Evolutionary conservation across 495 filamentous ascomycete genomes (phyloP), one percentile per base, ranked within the genome.

Genomic region (Amorphotheca resinae): DNA sequence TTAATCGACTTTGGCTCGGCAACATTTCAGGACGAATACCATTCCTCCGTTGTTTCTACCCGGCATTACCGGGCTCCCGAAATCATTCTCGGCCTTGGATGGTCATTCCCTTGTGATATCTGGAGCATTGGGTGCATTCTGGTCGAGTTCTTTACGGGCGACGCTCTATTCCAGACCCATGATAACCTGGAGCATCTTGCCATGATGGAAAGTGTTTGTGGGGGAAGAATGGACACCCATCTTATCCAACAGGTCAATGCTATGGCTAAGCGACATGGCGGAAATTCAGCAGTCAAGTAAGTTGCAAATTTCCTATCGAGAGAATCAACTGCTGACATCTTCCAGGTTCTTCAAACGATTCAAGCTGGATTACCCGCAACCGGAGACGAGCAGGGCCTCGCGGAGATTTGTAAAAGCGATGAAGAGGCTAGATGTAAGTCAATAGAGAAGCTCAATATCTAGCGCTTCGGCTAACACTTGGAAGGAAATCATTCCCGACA

Each of bases 101-200:
- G 91, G 93, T 95, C 86, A 45, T 95, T 82, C 58, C 89, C 91
- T 0, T 96, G 93, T 56, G 91, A 98, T 55, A 88, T 98, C 34
- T 98, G 91, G 93, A 96, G 89, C 66, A 95, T 98, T 38, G 93
- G 93, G 5, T 98, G 91, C 53, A 98, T 98, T 48, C 64, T 98
- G 32, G 93, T 98, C n/a, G 91, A 98, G 52, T 98, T 96, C 62
- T 98, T 86, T 58, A 98, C 93, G 1, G 91, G 93, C 2, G 93
- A 98, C 62, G 91, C 93, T 14, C 66, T 98, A 2, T 98, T 98
- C 58, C 91, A 98, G 60, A 96, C 91, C 0, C 91, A 96, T 54
- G 91, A 98, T 65, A 96, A 96, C 52, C 74, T 95, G 4, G 91
- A 96, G 58, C 91, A 98, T 65, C 66, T 98, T 34, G 91, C 87